Base-by-base conservation (phyloP, 208 protist species). In the Lotmaria passim region DNA sequence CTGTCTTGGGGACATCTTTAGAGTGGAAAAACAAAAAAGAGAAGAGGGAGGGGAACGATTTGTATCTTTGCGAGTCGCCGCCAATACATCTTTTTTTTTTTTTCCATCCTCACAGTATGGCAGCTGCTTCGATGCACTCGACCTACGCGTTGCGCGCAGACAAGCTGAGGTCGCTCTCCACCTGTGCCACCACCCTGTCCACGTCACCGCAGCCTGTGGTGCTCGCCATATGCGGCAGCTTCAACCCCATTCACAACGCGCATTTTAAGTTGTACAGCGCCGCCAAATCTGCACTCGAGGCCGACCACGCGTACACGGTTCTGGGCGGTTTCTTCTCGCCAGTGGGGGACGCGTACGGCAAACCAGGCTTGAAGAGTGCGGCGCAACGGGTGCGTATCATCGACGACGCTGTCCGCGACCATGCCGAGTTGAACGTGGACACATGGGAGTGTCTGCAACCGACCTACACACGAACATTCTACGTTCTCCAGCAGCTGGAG, bases 271-370 rank as follows among this genome's bases (percentile, higher is more conserved):
- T 93, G 7, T 93, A 87, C 64, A 50, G 85, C 10, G 79, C 82
- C 0, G 89, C 81, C 0, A 80, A 85, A 31, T 12, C 43, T 5
- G 50, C 60, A 7, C 36, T 93, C 19, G n/a, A 58, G 10, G 12
- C 17, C 21, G 26, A 21, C 5, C 38, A 28, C n/a, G 47, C 30
- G 33, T 57, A 58, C 21, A 30, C 38, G 4, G 83, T 92, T 2
- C 76, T 94, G 0, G 91, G 89, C n/a, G 91, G 89, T 10, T 94
- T 90, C 55, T 24, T 96, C 8, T 96, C 91, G 1, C 89, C 87
- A 0, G 91, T 96, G 1, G 60, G 73, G 30, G 91, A 96, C 67
- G 74, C 67, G 19, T 96, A 96, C 76, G 75, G 65, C 21, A 96
- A 96, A 39, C 69, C 87, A 2, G 85, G 85, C 0, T 73, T 94